phyloP scores from a whole-genome alignment of 2,329 filamentous ascomycete species.

The Clonostachys solani region DNA sequence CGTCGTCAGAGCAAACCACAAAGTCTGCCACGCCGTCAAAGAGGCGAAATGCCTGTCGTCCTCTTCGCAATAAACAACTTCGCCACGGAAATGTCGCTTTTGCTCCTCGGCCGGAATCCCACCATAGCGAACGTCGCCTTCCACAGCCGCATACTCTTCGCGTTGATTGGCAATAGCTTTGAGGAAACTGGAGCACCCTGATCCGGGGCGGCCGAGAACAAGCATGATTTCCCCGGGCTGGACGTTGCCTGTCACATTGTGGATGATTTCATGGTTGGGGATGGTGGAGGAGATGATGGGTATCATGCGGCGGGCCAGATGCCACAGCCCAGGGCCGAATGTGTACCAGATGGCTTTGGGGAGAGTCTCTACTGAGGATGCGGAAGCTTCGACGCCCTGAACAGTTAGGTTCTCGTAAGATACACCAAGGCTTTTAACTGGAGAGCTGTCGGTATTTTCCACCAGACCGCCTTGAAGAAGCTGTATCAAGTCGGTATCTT shows the following conservation, averaged over 20 bases:
- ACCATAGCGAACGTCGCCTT: constrained; percentile 68
- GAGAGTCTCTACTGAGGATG: no score
- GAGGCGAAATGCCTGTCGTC: constrained; percentile 72
- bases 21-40: constrained; percentile 73
- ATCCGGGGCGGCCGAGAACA: constrained; percentile 42
- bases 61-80: constrained; percentile 75
- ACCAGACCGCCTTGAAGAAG: no score
- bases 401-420: no score
- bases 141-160: constrained; percentile 58
- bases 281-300: no score
- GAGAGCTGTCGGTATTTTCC: no score
- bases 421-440: no score
- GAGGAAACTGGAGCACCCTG: constrained; percentile 67
- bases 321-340: no score
- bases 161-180: constrained; percentile 71
- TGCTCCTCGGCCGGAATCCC: constrained; percentile 66
- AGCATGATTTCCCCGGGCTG: constrained; percentile 28
- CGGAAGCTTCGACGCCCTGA: no score
- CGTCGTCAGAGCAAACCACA: constrained; percentile 70
- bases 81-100: constrained; percentile 64
- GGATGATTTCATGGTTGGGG: background rate
- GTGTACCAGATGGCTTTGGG: no score
- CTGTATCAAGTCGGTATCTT: no score
- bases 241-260: constrained; percentile 23
- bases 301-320: no score